These are phyloP conservation scores for Acacia concinna DNA, from an alignment of 331 rosid species.

Conservation along the genomic window DNA sequence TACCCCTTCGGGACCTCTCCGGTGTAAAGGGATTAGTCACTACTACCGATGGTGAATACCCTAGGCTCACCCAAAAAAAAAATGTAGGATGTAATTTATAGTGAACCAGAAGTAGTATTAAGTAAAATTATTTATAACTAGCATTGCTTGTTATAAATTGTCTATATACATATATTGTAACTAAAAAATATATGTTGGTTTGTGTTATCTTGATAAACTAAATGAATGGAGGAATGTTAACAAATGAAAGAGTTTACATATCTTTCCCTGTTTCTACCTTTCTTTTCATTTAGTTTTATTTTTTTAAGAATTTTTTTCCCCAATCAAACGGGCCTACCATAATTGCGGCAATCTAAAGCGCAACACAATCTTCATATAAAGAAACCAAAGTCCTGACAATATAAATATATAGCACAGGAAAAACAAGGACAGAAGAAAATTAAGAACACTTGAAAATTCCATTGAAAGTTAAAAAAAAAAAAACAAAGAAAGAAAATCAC, in stretches of 20 bases:
- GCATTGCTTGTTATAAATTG: not conserved
- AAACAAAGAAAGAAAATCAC: constrained; percentile 49
- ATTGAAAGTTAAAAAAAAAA: constrained; percentile 39
- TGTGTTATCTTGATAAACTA: not conserved
- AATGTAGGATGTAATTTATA: too few relatives aligned
- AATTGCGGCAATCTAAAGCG: not conserved
- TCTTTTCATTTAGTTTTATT: not conserved
- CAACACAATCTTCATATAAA: constrained; percentile 29
- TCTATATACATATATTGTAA: not conserved
- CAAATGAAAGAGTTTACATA: not conserved
- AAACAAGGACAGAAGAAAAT: constrained; percentile 31
- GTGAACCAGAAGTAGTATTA: too few relatives aligned
- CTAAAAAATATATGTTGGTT: not conserved
- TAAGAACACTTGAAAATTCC: constrained; percentile 52
- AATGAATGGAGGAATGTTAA: not conserved
- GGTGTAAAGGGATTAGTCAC: too few relatives aligned
- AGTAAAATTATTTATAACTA: too few relatives aligned
- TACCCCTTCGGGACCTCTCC: too few relatives aligned
- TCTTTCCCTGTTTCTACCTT: not conserved
- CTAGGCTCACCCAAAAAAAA: too few relatives aligned
- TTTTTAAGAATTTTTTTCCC: not conserved
- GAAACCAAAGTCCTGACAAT: constrained; percentile 37
- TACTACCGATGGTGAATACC: too few relatives aligned
- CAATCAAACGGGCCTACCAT: not conserved
- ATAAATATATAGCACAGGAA: constrained; percentile 26